Base-by-base conservation (phyloP, 495 filamentous ascomycete genomes). In the Parachaetomium inaequale region DNA sequence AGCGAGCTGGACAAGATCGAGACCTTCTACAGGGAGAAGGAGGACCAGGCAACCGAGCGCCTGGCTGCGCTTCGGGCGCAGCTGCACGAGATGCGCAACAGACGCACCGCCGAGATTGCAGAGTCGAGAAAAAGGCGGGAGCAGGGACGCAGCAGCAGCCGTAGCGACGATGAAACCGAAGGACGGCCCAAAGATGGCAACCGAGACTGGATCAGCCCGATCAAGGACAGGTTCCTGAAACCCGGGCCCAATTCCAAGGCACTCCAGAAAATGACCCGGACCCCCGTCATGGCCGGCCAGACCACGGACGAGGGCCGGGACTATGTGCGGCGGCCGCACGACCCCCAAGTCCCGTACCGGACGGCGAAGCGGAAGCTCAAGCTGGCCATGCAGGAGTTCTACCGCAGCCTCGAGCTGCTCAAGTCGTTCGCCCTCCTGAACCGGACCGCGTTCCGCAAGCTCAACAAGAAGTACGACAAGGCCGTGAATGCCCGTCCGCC, bases 381-480 rank as follows among this genome's bases (percentile, higher is more conserved):
- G 70, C 73, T 88, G 50, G 94, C 94, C 0, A 69, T 96, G 61
- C 89, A 93, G 68, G 94, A 98, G 73, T 96, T 89, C 69, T 96
- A 98, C 71, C 86, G 93, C 32, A 88, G 91, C 7, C 80, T 98
- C 4, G 94, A 98, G 71, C 81, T 98, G 19, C 75, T 98, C 23
- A 96, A 96, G 75, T 89, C 89, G 0, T 98, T 94, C 68, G 88
- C 91, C 7, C 80, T 92, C 21, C 77, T 96, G 15, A 98, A 98
- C 69, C 82, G 89, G 52, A 94, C 90, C 2, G 95, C 92, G 2
- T 97, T 98, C 62, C 88, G 93, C 8, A 98, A 98, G 72, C 92
- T 98, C 70, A 98, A 94, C 74, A 98, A 98, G 76, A 98, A 98
- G 76, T 97, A 92, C 67, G 93, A 98, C 77, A 98, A 98, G 74